Percentiles rank a stretch among this genome's conserved stretches.
These are phyloP conservation scores for Chaetomiaceae sp. DNA, from an alignment of 2,329 filamentous ascomycete species.

Conservation along the genomic window DNA sequence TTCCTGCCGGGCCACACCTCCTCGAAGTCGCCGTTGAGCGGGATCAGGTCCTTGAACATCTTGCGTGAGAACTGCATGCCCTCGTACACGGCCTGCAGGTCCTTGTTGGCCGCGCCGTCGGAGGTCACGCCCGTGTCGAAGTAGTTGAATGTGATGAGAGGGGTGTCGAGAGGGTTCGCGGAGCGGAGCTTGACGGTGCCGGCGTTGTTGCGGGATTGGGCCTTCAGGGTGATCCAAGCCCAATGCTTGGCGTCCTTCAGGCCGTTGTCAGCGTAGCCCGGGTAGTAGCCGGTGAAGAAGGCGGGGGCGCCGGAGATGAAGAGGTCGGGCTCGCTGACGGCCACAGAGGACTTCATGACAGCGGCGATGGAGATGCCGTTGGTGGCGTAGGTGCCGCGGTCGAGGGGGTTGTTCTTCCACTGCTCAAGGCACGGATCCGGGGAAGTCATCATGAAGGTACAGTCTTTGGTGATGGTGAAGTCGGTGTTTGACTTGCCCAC, in stretches of 20 bases:
- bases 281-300: constrained; percentile 38
- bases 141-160: constrained; percentile 59
- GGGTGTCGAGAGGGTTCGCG: constrained; percentile 58
- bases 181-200: constrained; percentile 59
- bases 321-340: constrained; percentile 31
- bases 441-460: constrained; percentile 26
- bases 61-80: constrained; percentile 48
- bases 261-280: constrained; percentile 31
- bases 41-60: constrained; percentile 31
- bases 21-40: too few species aligned
- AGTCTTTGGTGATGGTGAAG: constrained; percentile 17
- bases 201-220: constrained; percentile 56
- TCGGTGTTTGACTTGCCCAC: constrained; percentile 14
- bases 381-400: constrained; percentile 33
- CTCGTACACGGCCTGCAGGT: constrained; percentile 52
- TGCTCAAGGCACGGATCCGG: constrained; percentile 31
- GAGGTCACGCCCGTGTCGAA: constrained; percentile 51
- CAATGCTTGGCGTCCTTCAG: constrained; percentile 36
- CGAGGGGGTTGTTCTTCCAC: constrained; percentile 31
- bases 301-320: constrained; percentile 37
- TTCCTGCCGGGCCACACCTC: constrained; percentile 23
- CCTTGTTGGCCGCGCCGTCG: constrained; percentile 41
- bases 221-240: constrained; percentile 50
- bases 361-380: constrained; percentile 25
- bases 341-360: constrained; percentile 23